phyloP scores from a whole-genome alignment of 805 yeast species.

The Ogataea salicorniae region DNA sequence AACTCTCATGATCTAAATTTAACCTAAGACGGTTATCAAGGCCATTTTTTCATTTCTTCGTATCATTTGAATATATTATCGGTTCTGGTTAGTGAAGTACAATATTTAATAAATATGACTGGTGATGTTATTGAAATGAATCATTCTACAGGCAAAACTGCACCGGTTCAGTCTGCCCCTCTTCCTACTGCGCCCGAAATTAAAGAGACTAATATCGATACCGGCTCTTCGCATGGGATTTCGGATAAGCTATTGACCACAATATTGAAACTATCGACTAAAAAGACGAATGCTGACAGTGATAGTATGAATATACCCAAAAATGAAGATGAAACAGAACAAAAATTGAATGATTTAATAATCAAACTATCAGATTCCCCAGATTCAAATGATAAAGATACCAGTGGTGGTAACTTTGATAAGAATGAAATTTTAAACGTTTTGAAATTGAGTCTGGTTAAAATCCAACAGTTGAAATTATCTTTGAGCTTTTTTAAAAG shows the following conservation, averaged over 20 bases:
- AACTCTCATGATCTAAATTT: too few species aligned
- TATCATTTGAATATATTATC: too few species aligned
- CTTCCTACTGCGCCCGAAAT: not conserved
- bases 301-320: not conserved
- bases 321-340: conserved; percentile 26
- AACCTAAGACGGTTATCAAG: too few species aligned
- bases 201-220: not conserved
- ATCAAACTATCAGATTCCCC: conserved; percentile 2
- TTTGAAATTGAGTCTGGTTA: conserved; percentile 15
- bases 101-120: too few species aligned
- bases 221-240: not conserved
- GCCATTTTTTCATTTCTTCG: too few species aligned
- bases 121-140: too few species aligned
- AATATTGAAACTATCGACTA: conserved; percentile 7
- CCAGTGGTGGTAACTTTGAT: too few species aligned
- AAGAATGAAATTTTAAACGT: conserved; percentile 6
- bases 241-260: conserved; percentile 7
- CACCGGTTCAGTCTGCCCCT: too few species aligned
- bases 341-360: conserved; percentile 10
- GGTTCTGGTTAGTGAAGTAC: too few species aligned
- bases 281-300: conserved; percentile 5
- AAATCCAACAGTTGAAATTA: conserved; percentile 15
- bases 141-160: too few species aligned
- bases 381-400: not conserved
- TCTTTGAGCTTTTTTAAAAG: conserved; percentile 12